Evolutionary conservation across 192 early-diverging fungal genomes (phyloP).

Genomic region (Rhizophagus clarus): DNA sequence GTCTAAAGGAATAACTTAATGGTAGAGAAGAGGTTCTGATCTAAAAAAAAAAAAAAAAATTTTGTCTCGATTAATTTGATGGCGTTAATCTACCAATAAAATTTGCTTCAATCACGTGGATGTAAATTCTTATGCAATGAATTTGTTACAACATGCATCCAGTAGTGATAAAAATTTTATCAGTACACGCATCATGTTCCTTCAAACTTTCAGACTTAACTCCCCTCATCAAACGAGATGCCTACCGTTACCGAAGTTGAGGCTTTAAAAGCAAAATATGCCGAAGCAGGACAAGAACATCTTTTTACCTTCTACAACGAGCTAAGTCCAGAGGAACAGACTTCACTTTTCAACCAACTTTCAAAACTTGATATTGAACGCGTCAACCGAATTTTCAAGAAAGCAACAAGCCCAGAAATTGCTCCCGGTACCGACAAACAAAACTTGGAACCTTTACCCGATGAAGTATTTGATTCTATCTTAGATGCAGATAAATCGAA

Average conservation of each 20-base stretch:
- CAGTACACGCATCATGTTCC: too few species aligned
- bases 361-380: slow-evolving; percentile 73
- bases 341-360: slow-evolving; percentile 67
- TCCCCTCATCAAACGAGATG: slow-evolving; percentile 9
- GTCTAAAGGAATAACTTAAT: too few species aligned
- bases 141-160: too few species aligned
- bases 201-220: too few species aligned
- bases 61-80: too few species aligned
- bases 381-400: slow-evolving; percentile 81
- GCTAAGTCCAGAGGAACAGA: slow-evolving; percentile 61
- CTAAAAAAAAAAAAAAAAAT: too few species aligned
- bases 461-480: slow-evolving; percentile 66
- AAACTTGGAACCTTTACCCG: slow-evolving; percentile 74
- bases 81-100: too few species aligned
- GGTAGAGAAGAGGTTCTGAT: too few species aligned
- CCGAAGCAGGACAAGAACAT: slow-evolving; percentile 81
- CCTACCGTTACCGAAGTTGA: slow-evolving; percentile 39
- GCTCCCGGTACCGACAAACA: slow-evolving; percentile 38
- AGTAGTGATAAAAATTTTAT: too few species aligned
- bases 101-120: too few species aligned
- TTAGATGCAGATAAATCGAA: slow-evolving; percentile 56
- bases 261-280: slow-evolving; percentile 63
- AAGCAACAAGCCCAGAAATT: slow-evolving; percentile 62
- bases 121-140: too few species aligned
- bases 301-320: slow-evolving; percentile 82